Percentiles rank a stretch among this genome's conserved stretches.
phyloP scores from a whole-genome alignment of 345 rosid genomes.

The Dovyalis caffra region DNA sequence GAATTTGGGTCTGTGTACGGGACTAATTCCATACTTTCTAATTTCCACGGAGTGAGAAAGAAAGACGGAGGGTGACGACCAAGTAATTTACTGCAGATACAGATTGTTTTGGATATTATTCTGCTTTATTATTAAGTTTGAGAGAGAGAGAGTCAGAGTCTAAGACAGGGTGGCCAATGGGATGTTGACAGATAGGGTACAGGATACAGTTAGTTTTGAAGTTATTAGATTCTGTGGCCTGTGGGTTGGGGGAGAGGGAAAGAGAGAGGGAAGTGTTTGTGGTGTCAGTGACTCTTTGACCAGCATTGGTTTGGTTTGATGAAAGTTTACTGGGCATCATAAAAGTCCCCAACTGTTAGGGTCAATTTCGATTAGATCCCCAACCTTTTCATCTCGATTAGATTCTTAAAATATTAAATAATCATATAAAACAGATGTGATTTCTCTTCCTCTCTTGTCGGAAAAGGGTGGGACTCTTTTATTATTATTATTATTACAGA shows the following conservation, averaged over 20 bases:
- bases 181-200: background rate
- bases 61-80: background rate
- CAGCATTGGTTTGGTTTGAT: background rate
- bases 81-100: background rate
- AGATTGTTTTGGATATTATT: background rate
- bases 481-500: no score
- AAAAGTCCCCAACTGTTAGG: no score
- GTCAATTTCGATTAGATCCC: no score
- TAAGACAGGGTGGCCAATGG: background rate
- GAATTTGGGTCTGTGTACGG: conserved; percentile 62
- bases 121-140: background rate
- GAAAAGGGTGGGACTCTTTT: no score
- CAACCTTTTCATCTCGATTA: no score
- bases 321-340: no score
- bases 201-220: background rate
- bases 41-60: background rate
- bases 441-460: no score
- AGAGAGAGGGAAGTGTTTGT: background rate
- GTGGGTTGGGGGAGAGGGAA: background rate
- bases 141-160: background rate
- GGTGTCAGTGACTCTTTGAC: conserved; percentile 12
- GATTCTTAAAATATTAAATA: no score
- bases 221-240: no score
- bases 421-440: no score
- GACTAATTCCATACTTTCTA: conserved; percentile 60